phyloP scores from a whole-genome alignment of 2,329 filamentous ascomycete species.

The Exophiala viscosa region DNA sequence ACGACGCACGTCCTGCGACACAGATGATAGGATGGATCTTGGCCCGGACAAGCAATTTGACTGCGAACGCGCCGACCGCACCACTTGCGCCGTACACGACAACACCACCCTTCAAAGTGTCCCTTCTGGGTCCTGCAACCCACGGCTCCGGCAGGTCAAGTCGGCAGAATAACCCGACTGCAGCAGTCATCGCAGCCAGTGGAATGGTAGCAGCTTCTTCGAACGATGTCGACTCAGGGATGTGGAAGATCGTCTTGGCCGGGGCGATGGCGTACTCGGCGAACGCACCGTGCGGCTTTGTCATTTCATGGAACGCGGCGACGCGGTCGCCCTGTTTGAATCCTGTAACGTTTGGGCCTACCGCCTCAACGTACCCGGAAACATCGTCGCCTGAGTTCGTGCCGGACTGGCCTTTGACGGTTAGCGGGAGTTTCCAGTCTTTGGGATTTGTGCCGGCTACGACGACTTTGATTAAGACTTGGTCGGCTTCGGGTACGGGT shows the following conservation, averaged over 20 bases:
- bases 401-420: slow-evolving; percentile 3
- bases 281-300: slow-evolving; percentile 48
- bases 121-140: slow-evolving; percentile 18
- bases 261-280: slow-evolving; percentile 57
- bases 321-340: slow-evolving; percentile 57
- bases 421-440: slow-evolving; percentile 41
- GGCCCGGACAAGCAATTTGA: slow-evolving; percentile 54
- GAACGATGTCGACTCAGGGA: slow-evolving; percentile 51
- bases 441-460: slow-evolving; percentile 49
- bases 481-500: slow-evolving; percentile 37
- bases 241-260: slow-evolving; percentile 54
- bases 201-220: slow-evolving; percentile 42
- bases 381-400: slow-evolving; percentile 52
- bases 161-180: slow-evolving; percentile 17
- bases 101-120: slow-evolving; percentile 30
- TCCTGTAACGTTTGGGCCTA: slow-evolving; percentile 51
- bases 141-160: slow-evolving; percentile 25
- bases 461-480: slow-evolving; percentile 42
- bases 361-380: slow-evolving; percentile 49
- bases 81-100: slow-evolving; percentile 56
- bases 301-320: slow-evolving; percentile 49
- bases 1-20: slow-evolving; percentile 52
- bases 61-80: slow-evolving; percentile 56
- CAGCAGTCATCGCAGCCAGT: slow-evolving; percentile 22
- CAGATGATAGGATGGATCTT: slow-evolving; percentile 62